phyloP scores from a whole-genome alignment of 1,139 yeast genomes.

The Protomyces macrosporus region DNA sequence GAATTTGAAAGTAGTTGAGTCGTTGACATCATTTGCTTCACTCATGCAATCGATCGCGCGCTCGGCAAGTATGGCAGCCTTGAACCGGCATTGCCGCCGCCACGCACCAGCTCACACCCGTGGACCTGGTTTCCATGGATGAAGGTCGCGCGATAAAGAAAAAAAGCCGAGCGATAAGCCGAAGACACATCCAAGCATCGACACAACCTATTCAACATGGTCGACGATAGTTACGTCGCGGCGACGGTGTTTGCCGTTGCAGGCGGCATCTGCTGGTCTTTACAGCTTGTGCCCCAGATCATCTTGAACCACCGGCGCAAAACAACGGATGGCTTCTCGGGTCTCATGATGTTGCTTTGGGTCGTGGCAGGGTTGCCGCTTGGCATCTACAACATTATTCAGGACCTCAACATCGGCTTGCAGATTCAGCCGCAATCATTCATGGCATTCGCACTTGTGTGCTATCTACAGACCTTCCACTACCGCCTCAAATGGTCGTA shows the following conservation, averaged over 20 bases:
- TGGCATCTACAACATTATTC: conserved; percentile 70
- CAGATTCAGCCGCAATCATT: conserved; percentile 84
- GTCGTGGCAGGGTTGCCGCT: conserved; percentile 78
- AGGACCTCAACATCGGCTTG: conserved; percentile 66
- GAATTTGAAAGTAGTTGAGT: too few relatives aligned
- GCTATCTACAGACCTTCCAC: conserved; percentile 69
- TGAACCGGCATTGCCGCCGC: too few relatives aligned
- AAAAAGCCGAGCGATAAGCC: too few relatives aligned
- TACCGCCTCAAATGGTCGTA: conserved; percentile 41
- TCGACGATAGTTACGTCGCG: conserved; percentile 39
- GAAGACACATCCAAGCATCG: too few relatives aligned
- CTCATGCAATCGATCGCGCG: too few relatives aligned
- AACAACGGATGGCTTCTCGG: conserved; percentile 79
- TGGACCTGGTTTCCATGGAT: too few relatives aligned
- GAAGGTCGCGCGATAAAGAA: too few relatives aligned
- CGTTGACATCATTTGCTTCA: too few relatives aligned
- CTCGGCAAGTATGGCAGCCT: too few relatives aligned
- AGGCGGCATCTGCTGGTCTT: conserved; percentile 87
- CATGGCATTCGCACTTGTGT: conserved; percentile 60
- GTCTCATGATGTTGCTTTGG: conserved; percentile 80
- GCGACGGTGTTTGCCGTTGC: conserved; percentile 79
- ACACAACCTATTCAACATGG: too few relatives aligned
- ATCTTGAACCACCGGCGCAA: conserved; percentile 65
- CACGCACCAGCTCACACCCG: too few relatives aligned
- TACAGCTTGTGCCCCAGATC: conserved; percentile 83